phyloP scores from a whole-genome alignment of 352 stramenopile genomes.

The Pythium volutum region DNA sequence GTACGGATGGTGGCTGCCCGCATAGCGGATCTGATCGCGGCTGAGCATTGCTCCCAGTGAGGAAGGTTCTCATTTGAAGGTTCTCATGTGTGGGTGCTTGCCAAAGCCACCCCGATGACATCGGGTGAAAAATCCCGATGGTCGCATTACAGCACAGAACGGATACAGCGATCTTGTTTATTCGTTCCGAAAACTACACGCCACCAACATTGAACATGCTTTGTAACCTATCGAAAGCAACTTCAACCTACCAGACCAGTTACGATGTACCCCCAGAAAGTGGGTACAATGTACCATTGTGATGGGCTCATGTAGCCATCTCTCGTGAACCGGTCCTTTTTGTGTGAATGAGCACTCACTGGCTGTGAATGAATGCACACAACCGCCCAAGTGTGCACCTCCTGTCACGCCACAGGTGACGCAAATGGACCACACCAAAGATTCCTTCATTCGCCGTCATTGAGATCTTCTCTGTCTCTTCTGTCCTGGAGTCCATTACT shows the following conservation, averaged over 20 bases:
- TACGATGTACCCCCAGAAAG: not conserved
- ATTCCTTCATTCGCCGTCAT: not conserved
- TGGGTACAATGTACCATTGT: not conserved
- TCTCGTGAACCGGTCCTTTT: not conserved
- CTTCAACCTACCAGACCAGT: not conserved
- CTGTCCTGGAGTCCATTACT: not conserved
- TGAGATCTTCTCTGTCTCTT: not conserved
- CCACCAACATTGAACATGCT: not conserved
- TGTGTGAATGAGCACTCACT: not conserved
- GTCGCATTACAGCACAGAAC: no score
- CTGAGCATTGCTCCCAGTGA: no score
- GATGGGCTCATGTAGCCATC: constrained; percentile 10
- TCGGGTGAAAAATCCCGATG: no score
- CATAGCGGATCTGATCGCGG: no score
- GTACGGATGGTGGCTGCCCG: no score
- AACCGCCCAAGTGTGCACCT: constrained; percentile 2
- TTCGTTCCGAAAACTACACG: not conserved
- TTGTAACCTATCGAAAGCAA: not conserved
- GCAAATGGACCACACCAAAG: not conserved
- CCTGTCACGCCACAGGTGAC: constrained; percentile 3
- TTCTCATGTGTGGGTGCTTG: no score
- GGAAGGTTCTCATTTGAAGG: no score
- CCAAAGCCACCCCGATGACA: no score
- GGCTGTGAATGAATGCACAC: not conserved
- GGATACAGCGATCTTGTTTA: no score